Base-by-base conservation (phyloP, 176 grass and related monocot species). In the Alopecurus myosuroides region DNA sequence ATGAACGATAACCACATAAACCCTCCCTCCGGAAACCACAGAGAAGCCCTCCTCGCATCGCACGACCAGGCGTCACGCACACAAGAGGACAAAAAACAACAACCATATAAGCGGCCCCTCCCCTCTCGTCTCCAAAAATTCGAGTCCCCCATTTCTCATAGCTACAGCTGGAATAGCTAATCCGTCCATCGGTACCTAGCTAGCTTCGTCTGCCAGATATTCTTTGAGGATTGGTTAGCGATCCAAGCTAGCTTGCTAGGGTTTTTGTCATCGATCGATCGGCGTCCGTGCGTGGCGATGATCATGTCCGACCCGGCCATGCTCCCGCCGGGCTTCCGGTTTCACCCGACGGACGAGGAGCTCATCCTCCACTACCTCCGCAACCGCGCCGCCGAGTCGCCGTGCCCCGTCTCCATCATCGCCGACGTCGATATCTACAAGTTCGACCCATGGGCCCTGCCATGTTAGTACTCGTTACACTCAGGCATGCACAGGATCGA, bases 391-490 rank as follows among this genome's bases (percentile, higher is more conserved):
- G 81, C 80, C 83, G 80, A 88, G 44, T 74, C 76, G 81, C 83
- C 80, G 44, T 92, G 93, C 89, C 96, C 93, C 11, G 93, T 94
- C 45, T 31, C 79, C 53, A 95, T 98, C 89, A 86, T 98, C 82
- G 96, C 96, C 58, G 88, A 95, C 60, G 96, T 98, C 26, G 96
- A 98, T 79, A 98, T 98, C 89, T 98, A 98, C 89, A 98, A 98
- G 73, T 92, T 84, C 45, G 62, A 98, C 70, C 96, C 96, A 70
- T 98, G 96, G 96, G 86, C 88, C 26, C 96, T 98, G 35, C 96
- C 96, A 60, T 88, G 96, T 98, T 42, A 85, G 89, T 81, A 63
- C 28, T n/a, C 44, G 0, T 2, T 53, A 6, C 61, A 36, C 37
- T n/a, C 26, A 62, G 29, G 45, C 46, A 62, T 69, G 70, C 74